Base-by-base conservation (phyloP, 2,329 filamentous ascomycete species). In the Neopestalotiopsis rosae region DNA sequence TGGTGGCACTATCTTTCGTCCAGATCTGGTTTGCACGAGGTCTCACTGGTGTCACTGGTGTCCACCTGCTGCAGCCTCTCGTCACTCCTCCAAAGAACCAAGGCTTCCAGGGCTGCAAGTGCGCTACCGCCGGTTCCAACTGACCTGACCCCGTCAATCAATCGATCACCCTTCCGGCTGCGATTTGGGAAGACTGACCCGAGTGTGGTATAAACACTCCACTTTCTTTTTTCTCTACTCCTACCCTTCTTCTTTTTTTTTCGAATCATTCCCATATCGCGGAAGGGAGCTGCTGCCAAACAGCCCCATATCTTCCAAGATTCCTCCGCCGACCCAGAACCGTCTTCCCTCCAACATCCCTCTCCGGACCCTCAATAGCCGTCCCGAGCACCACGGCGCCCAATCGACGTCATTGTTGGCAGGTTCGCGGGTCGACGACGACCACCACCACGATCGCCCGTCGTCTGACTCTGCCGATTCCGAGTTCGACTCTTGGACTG, bases 311-410 rank as follows among this genome's bases (percentile, higher is more conserved):
- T 83, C 86, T 86, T 88, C 87, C 94, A 98, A 90, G 83, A 98
- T 98, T 97, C 89, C 93, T 90, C 87, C 90, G 79, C 84, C 88
- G 88, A 87, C 83, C 74, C 86, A 86, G 76, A 87, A 87, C 82
- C 90, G 91, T 84, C 90, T 93, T 74, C 88, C 89, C 80, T 93
- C 93, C 83, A 94, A 93, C 84, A 97, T 98, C 81, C 95, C 95
- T 77, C 88, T 98, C 78, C 92, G 93, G 81, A 92, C 91, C 76
- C 86, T 98, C 76, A 79, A 86, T 72, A 79, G 81, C 70, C 76
- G 77, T 69, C 69, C 77, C 66, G 76, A 75, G 71, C 78, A 81
- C 69, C 76, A 80, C 74, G 79, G 79, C 66, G 76, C 81, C 70
- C 80, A 84, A 72, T 80, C 83, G 72, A 82, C 84, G 74, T 82